These are phyloP conservation scores for Tuber melanosporum DNA, from an alignment of 495 filamentous ascomycete species.

Conservation along the genomic window DNA sequence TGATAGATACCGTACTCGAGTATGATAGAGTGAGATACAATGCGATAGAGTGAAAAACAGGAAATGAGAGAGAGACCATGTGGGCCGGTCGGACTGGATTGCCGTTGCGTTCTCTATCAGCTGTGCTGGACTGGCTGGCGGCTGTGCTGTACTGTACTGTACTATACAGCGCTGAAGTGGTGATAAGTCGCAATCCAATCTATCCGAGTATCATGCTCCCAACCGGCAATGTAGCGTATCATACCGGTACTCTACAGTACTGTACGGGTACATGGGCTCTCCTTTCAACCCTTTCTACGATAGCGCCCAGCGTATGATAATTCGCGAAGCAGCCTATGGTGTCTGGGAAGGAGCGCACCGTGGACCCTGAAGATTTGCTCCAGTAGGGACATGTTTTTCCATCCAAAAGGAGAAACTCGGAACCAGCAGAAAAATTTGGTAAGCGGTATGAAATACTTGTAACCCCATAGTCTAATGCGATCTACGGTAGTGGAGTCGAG, in stretches of 20 bases:
- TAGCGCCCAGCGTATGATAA: not conserved
- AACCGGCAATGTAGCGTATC: not conserved
- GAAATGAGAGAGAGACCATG: constrained; percentile 2
- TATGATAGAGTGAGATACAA: not conserved
- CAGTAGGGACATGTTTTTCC: not conserved
- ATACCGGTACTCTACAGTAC: not conserved
- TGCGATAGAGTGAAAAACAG: not conserved
- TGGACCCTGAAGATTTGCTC: not conserved
- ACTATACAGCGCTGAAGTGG: not conserved
- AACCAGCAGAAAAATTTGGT: not conserved
- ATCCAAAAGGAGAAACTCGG: not conserved
- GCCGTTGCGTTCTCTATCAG: not conserved
- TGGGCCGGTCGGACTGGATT: not conserved
- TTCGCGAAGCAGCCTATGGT: not conserved
- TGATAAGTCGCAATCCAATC: constrained; percentile 1
- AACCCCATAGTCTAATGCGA: not conserved
- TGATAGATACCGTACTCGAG: not conserved
- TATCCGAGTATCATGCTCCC: not conserved
- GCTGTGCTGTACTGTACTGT: not conserved
- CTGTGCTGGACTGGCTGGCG: not conserved
- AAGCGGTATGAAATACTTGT: not conserved
- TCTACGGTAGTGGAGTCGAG: not conserved
- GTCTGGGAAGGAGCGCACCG: not conserved
- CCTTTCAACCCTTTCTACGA: not conserved
- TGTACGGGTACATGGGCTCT: not conserved